These are phyloP conservation scores for Boletus speciosus DNA, from an alignment of 768 basidiomycete genomes.

Conservation along the genomic window DNA sequence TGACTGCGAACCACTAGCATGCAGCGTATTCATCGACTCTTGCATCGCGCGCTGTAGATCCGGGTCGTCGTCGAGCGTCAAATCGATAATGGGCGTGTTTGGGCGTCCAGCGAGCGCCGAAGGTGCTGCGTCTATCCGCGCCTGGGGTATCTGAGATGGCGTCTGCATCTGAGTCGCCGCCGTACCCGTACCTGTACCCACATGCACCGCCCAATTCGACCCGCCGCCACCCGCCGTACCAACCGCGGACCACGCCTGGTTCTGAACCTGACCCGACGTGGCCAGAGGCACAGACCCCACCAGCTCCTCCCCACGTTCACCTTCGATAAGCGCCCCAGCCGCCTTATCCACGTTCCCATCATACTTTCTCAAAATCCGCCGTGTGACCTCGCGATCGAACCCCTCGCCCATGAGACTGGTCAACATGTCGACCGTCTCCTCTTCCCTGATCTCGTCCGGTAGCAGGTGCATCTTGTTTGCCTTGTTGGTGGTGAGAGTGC, in stretches of 20 bases:
- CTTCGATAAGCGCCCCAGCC: slow-evolving; percentile 50
- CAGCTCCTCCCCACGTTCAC: slow-evolving; percentile 42
- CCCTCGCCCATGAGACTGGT: slow-evolving; percentile 38
- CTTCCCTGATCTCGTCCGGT: slow-evolving; percentile 28
- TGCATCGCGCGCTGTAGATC: slow-evolving; percentile 50
- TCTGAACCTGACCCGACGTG: slow-evolving; percentile 5
- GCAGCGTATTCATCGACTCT: slow-evolving; percentile 46
- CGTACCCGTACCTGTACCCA: neutral
- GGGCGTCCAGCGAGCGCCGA: slow-evolving; percentile 17
- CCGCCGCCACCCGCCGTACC: neutral
- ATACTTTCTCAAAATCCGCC: slow-evolving; percentile 57
- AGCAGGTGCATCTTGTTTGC: slow-evolving; percentile 14
- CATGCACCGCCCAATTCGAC: slow-evolving; percentile 1
- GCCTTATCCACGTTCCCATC: slow-evolving; percentile 57
- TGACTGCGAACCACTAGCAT: slow-evolving; percentile 22
- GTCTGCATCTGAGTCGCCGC: neutral
- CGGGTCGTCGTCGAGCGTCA: slow-evolving; percentile 55
- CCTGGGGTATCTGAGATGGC: slow-evolving; percentile 1
- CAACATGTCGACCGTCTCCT: slow-evolving; percentile 33
- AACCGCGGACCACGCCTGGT: slow-evolving; percentile 7
- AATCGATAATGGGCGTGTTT: slow-evolving; percentile 47
- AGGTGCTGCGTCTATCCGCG: slow-evolving; percentile 11
- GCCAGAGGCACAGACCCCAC: neutral
- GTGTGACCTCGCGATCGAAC: slow-evolving; percentile 44
- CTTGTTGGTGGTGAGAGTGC: too few relatives aligned